A percentile compares a stretch with the other conserved stretches of the same genome.
Conservation (phyloP, 2,329 filamentous ascomycete species). For the Alternaria solani region DNA sequence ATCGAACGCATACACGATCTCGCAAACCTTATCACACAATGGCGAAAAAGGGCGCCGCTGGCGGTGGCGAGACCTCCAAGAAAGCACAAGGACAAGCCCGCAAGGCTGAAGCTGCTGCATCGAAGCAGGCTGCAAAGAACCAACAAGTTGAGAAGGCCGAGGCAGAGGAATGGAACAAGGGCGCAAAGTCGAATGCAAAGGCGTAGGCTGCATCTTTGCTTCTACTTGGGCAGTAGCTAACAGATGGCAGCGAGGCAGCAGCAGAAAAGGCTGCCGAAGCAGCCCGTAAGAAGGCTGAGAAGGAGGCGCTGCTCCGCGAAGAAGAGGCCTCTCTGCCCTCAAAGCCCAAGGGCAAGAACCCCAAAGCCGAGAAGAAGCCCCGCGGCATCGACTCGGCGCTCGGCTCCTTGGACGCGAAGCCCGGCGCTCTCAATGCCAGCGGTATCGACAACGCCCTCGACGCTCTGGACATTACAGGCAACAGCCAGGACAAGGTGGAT, state of each 20-base stretch:
- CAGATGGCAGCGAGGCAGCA: slow-evolving; percentile 73
- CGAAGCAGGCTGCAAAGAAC: slow-evolving; percentile 77
- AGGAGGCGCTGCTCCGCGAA: slow-evolving; percentile 80
- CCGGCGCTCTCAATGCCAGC: slow-evolving; percentile 75
- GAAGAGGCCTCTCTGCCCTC: slow-evolving; percentile 76
- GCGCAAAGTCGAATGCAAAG: slow-evolving; percentile 83
- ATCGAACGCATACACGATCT: background rate
- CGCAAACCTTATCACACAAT: slow-evolving; percentile 22
- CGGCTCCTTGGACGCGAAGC: slow-evolving; percentile 50
- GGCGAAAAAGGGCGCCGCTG: slow-evolving; percentile 64
- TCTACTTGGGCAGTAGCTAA: slow-evolving; percentile 12
- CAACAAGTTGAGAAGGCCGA: slow-evolving; percentile 72
- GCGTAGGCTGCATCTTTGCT: slow-evolving; percentile 68
- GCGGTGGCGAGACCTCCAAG: slow-evolving; percentile 76
- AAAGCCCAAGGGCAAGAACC: slow-evolving; percentile 74
- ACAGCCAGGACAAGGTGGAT: slow-evolving; percentile 76
- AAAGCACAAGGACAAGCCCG: slow-evolving; percentile 89
- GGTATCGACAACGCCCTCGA: slow-evolving; percentile 96
- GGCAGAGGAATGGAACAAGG: slow-evolving; percentile 81
- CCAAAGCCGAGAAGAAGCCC: slow-evolving; percentile 62
- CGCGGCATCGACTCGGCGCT: slow-evolving; percentile 73
- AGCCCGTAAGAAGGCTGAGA: slow-evolving; percentile 90
- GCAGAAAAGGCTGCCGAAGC: slow-evolving; percentile 83
- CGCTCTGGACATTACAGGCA: slow-evolving; percentile 74
- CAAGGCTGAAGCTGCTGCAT: slow-evolving; percentile 87